Evolutionary conservation across 2,329 filamentous ascomycete species (phyloP).

Genomic region (Grosmannia serpens): DNA sequence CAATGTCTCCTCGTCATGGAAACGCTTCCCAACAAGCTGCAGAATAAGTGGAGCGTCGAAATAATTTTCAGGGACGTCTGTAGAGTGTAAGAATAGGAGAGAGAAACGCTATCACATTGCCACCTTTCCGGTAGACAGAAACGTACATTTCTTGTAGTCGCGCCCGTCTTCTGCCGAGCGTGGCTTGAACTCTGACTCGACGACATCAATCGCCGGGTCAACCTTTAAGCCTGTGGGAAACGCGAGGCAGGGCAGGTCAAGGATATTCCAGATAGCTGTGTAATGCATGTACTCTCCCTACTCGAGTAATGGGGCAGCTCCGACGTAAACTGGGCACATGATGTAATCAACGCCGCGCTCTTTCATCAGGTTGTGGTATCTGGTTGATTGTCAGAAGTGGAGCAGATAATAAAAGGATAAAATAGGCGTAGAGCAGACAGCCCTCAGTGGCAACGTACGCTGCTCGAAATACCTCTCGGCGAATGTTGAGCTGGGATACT

Average conservation of each 20-base stretch:
- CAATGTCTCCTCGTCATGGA: too few species aligned
- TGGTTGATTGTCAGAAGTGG: background rate
- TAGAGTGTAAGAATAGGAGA: too few species aligned
- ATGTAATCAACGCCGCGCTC: conserved; percentile 1
- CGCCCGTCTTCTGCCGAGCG: background rate
- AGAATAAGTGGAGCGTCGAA: too few species aligned
- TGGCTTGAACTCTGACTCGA: background rate
- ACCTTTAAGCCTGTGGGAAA: background rate
- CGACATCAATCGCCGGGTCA: background rate
- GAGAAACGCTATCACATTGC: too few species aligned
- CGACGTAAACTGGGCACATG: background rate
- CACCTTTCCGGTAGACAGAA: background rate
- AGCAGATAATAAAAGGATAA: background rate
- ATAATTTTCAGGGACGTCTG: too few species aligned
- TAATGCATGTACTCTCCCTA: conserved; percentile 1
- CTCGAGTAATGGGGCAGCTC: background rate
- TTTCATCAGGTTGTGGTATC: background rate
- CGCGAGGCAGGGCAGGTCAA: background rate
- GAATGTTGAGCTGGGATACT: background rate
- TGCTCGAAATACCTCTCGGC: background rate
- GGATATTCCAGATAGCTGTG: conserved; percentile 6
- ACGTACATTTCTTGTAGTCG: background rate
- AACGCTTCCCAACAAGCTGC: too few species aligned
- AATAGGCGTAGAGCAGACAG: too few species aligned
- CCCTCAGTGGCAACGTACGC: background rate